Evolutionary conservation across 2,329 filamentous ascomycete species (phyloP), one percentile per base, ranked within the genome.

Genomic region (Cladophialophora bantiana): DNA sequence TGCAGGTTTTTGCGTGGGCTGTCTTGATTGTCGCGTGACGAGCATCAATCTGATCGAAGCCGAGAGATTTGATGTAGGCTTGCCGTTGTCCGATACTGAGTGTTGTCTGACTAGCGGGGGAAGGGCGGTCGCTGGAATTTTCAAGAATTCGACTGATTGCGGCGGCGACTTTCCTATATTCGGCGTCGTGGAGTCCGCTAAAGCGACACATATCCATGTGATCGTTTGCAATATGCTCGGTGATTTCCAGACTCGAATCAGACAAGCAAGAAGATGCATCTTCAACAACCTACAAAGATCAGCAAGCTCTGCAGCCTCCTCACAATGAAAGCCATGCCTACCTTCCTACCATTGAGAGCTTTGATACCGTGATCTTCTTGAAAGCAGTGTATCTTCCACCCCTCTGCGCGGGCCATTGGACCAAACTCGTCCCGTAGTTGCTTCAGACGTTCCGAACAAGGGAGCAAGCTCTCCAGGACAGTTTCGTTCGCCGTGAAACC

Each of bases 191-290:
- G 1, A 59, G 52, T 2, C 73, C 70, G 6, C 68, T 52, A 42
- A 80, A 80, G 2, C 75, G 74, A 53, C 76, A 79, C 75, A 80
- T 79, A 3, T 75, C 75, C 72, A 76, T 78, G 56, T 79, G 78
- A 32, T 79, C 71, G 7, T 66, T 64, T 7, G 56, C 66, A 34
- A 80, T 80, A 58, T 78, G 76, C 50, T 79, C 66, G 0, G 66
- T 73, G 15, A 70, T 75, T 57, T 81, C 78, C 26, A 77, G 57
- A 3, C 40, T 57, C 0, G 74, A 72, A 18, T 74, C 35, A 50
- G 75, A 71, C 9, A 81, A 68, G 64, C 67, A 78, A 0, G 79
- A 81, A 0, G 79, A 80, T 4, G 38, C 64, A 59, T 81, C 78
- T 9, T 80, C 75, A 1, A 80, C 78, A 13, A 80, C 74, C 72